Base-by-base conservation (phyloP, 2,329 filamentous ascomycete species). In the Diaporthe citri region DNA sequence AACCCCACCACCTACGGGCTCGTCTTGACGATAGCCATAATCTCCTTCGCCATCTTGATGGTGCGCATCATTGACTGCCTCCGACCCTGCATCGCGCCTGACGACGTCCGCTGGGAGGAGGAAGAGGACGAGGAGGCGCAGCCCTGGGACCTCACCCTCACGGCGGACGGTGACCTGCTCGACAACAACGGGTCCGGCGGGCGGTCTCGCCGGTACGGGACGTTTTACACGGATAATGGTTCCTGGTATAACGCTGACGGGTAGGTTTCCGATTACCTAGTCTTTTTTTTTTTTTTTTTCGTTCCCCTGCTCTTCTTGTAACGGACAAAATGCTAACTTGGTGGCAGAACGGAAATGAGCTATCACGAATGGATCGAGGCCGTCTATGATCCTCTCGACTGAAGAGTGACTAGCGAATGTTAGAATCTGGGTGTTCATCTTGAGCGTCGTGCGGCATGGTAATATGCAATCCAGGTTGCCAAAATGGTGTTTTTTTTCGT, bases 341-440 rank as follows among this genome's bases (percentile, higher is more conserved):
- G 1, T 5, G 31, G 3, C 10, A 64, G 59, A 31, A 31, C 22
- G 0, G 25, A 28, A 5, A 10, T 64, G 59, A 64, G 15, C 25
- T 46, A 46, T 7, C 1, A 25, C 13, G 8, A 64, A 6, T 64
- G 59, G 59, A 5, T 46, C 15, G 12, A 20, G 41, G 5, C n/a
- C 39, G 59, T 64, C 41, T 64, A 64, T 15, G 59, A 64, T 46
- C 59, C 59, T 34, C 39, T 64, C 5, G 39, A 46, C 25, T 64
- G 15, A 46, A 22, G 7, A 3, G 46, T 28, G 31, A 57, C 31
- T 57, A 36, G 31, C 55, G 10, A 8, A 34, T 34, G 0, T 22
- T 36, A 13, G 55, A 13, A 15, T n/a, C 13, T 55, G 52, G 10
- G n/a, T 17, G 41, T 15, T 43, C 20, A 22, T 48, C 43, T 48